These are phyloP conservation scores for Daldinia bambusicola DNA, from an alignment of 495 filamentous ascomycete species.

Conservation along the genomic window DNA sequence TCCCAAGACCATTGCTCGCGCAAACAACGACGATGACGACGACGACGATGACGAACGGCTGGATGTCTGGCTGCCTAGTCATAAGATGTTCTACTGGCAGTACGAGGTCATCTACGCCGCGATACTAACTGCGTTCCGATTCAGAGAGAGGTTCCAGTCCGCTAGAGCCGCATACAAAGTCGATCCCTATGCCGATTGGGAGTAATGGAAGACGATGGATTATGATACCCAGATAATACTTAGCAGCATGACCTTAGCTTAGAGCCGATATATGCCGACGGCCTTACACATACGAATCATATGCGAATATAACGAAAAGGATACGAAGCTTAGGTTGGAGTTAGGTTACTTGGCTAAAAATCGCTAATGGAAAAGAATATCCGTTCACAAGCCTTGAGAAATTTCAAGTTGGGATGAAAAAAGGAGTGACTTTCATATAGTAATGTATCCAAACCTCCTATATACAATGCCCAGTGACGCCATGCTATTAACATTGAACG, in stretches of 20 bases:
- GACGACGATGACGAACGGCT: constrained; percentile 7
- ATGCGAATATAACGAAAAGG: background rate
- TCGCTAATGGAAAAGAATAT: background rate
- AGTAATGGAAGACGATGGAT: background rate
- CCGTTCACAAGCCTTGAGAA: background rate
- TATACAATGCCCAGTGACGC: background rate
- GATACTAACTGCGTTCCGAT: background rate
- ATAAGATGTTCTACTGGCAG: constrained; percentile 32
- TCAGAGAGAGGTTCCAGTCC: constrained; percentile 14
- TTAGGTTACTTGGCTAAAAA: background rate
- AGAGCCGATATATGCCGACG: background rate
- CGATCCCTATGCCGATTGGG: constrained; percentile 25
- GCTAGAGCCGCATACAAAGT: constrained; percentile 24
- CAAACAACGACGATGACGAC: background rate
- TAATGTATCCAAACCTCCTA: background rate
- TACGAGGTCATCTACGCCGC: constrained; percentile 26
- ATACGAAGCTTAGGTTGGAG: background rate
- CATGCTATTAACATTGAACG: constrained; percentile 6
- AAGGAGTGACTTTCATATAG: background rate
- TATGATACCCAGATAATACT: background rate
- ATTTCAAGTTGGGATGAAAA: background rate
- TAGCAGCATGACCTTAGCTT: background rate
- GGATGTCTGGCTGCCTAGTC: constrained; percentile 4
- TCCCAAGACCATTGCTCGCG: background rate
- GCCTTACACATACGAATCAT: too few species aligned